Conservation (phyloP, 495 filamentous ascomycete species). For the Hypoxylon lenormandii region DNA sequence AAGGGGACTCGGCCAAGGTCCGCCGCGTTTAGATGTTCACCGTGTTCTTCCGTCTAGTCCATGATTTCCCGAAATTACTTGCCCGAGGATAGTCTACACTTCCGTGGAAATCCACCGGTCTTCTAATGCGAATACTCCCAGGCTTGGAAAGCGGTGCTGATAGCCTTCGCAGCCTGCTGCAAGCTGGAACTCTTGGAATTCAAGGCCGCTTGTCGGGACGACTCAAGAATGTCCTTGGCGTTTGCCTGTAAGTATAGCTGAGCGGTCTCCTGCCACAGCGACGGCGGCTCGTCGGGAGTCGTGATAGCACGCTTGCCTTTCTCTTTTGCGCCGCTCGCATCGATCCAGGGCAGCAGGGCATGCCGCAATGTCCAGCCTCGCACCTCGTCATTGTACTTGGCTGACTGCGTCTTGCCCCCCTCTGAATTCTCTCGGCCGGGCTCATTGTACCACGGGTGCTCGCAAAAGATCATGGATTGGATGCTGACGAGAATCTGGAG, state of each 20-base stretch:
- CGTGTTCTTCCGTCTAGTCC: too few relatives aligned
- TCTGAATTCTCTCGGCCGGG: constrained; percentile 58
- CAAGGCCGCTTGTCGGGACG: constrained; percentile 5
- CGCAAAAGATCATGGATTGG: constrained; percentile 71
- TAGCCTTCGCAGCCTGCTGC: background rate
- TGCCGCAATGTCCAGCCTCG: constrained; percentile 57
- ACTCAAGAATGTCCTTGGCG: constrained; percentile 15
- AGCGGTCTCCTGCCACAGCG: constrained; percentile 30
- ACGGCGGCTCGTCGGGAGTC: background rate
- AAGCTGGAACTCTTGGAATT: background rate
- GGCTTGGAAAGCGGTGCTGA: constrained; percentile 1
- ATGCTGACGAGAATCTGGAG: constrained; percentile 71
- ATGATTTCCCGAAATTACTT: too few relatives aligned
- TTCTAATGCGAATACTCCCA: constrained; percentile 16
- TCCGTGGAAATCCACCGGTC: background rate
- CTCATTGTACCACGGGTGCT: constrained; percentile 70
- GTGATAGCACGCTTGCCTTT: background rate
- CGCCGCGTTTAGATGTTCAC: too few relatives aligned
- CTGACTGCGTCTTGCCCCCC: constrained; percentile 41
- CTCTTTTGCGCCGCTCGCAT: constrained; percentile 23
- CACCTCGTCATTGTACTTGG: constrained; percentile 55
- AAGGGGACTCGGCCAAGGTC: too few relatives aligned
- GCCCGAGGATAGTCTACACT: background rate
- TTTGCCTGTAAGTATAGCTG: constrained; percentile 23
- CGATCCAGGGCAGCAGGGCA: constrained; percentile 65